Conservation (phyloP, 495 filamentous ascomycete genomes). For the Hypoxylon rickii region DNA sequence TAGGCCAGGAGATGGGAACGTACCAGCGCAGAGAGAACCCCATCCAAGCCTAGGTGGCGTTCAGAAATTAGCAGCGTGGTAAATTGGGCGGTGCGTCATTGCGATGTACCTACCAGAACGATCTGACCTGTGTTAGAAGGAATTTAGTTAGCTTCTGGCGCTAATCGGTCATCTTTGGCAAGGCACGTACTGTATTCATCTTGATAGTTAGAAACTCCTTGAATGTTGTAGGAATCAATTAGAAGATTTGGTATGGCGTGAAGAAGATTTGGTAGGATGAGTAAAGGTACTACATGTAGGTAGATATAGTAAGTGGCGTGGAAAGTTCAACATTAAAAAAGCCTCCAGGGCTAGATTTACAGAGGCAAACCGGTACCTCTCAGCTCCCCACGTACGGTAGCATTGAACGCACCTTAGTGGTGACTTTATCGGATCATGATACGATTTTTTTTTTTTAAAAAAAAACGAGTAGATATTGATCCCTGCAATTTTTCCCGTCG, state of each 20-base stretch:
- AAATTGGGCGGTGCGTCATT: constrained; percentile 3
- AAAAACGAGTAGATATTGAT: constrained; percentile 14
- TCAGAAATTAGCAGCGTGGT: constrained; percentile 9
- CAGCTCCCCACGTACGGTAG: too few relatives aligned
- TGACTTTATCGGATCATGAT: neutral
- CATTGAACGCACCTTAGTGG: neutral
- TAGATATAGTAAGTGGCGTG: neutral
- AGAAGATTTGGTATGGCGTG: too few relatives aligned
- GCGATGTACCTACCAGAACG: constrained; percentile 58
- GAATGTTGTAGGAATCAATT: too few relatives aligned
- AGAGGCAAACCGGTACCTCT: too few relatives aligned
- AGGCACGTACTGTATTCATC: constrained; percentile 41
- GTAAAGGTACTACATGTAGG: too few relatives aligned
- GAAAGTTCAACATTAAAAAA: neutral
- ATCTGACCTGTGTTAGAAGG: constrained; percentile 53
- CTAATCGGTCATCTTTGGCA: neutral
- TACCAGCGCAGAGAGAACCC: constrained; percentile 83
- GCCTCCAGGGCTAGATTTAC: neutral
- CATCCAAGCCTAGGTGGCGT: constrained; percentile 69
- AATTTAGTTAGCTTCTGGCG: constrained; percentile 24
- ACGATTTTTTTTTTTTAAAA: too few relatives aligned
- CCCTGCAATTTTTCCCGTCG: constrained; percentile 30
- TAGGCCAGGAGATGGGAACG: constrained; percentile 26
- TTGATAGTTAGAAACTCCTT: constrained; percentile 8
- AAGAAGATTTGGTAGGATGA: too few relatives aligned